phyloP scores from a whole-genome alignment of 106 monocot genomes.

The Iris macrosiphon region DNA sequence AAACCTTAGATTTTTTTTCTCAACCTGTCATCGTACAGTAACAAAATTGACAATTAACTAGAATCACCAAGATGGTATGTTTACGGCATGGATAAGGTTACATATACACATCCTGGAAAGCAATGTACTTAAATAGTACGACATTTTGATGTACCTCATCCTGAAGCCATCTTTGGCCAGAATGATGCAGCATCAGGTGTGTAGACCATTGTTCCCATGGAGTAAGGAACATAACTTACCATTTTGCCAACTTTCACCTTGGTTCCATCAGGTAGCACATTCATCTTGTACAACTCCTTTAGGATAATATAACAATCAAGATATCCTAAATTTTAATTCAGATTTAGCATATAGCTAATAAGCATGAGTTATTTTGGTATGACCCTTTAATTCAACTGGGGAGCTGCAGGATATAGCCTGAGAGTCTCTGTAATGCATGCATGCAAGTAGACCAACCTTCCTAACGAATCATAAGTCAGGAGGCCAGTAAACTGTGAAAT shows the following conservation, averaged over 20 bases:
- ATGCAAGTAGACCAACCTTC: conserved; percentile 48
- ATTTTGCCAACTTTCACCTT: conserved; percentile 48
- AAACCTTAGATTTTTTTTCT: too few relatives aligned
- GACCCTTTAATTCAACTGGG: conserved; percentile 70
- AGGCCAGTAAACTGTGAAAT: conserved; percentile 42
- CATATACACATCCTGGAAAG: too few relatives aligned
- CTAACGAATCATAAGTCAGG: conserved; percentile 56
- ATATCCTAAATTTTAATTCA: too few relatives aligned
- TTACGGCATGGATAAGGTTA: too few relatives aligned
- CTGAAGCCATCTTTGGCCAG: conserved; percentile 77
- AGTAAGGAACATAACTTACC: conserved; percentile 68
- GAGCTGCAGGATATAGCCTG: conserved; percentile 69
- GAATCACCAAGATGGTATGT: too few relatives aligned
- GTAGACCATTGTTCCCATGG: conserved; percentile 80
- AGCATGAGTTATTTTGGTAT: too few relatives aligned
- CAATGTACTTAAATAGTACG: conserved; percentile 90
- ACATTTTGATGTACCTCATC: conserved; percentile 42
- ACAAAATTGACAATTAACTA: too few relatives aligned
- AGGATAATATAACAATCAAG: conserved; percentile 32
- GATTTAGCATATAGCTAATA: too few relatives aligned
- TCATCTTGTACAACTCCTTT: conserved; percentile 70
- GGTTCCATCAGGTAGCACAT: conserved; percentile 76
- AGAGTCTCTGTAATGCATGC: conserved; percentile 68
- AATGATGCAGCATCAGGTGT: conserved; percentile 55
- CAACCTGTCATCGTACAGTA: too few relatives aligned